Evolutionary conservation across 2,329 filamentous ascomycete species (phyloP), one percentile per base, ranked within the genome.

Genomic region (Thelonectria rubi): DNA sequence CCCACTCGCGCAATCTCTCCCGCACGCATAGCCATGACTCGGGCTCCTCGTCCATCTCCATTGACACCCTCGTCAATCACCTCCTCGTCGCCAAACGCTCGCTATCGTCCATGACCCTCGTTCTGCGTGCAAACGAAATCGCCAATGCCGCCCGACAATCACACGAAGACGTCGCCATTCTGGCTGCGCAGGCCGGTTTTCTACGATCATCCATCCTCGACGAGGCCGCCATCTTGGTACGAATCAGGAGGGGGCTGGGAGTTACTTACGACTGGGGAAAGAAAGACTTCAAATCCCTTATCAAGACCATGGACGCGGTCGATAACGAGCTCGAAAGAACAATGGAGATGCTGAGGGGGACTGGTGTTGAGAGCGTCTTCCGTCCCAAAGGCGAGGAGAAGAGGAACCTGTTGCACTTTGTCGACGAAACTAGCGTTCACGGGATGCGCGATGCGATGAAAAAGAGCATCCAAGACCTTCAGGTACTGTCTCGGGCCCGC

Each of bases 41-140:
- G 24, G 49, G 51, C 43, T 45, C 56, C 10, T 47, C 62, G 3
- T 66, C 65, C 47, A 73, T 78, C 52, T 69, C 77, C 34, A 86
- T 97, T 72, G 92, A 97, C 69, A 88, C 87, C 21, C 87, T 98
- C 45, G 91, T 97, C 58, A 86, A 88, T 55, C 89, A 97, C 78
- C 89, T 97, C 37, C 87, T 97, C 42, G 89, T 91, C 30, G 91
- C 94, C 9, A 97, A 97, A 75, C 88, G 92, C 46, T 94, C 94
- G 1, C 85, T 98, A 5, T 91, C 91, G 15, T 93, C 93, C 11
- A 93, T 96, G 75, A 87, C 84, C 43, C 88, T 91, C 62, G 92
- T 97, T 53, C 89, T 92, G 74, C 91, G 92, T 62, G 94, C 93
- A 66, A 94, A 95, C 73, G 91, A 96, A 72, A 88, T 97, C 58